Evolutionary conservation across 2,329 filamentous ascomycete genomes (phyloP).

Genomic region (Fragosphaeria purpurea): DNA sequence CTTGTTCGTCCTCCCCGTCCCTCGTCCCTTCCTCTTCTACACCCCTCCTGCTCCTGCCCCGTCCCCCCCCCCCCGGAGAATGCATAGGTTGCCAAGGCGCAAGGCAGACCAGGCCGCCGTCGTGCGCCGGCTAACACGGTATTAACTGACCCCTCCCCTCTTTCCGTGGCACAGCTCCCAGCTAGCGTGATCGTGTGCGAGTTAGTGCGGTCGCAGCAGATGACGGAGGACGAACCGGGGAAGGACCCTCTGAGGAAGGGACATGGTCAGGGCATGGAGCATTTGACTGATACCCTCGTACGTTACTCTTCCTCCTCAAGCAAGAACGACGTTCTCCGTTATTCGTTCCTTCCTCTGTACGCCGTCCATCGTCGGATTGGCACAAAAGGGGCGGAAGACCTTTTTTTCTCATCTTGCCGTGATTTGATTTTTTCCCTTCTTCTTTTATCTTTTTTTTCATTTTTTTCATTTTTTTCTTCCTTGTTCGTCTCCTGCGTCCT

Average conservation of each 20-base stretch:
- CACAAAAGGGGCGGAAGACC: background rate
- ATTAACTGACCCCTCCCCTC: background rate
- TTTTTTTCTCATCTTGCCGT: too few species aligned
- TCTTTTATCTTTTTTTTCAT: background rate
- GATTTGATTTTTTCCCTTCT: too few species aligned
- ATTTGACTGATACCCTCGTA: too few species aligned
- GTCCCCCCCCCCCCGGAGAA: too few species aligned
- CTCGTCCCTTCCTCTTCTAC: background rate
- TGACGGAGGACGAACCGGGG: slow-evolving; percentile 2
- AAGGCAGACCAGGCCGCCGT: too few species aligned
- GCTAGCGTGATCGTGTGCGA: slow-evolving; percentile 6
- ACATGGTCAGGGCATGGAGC: background rate
- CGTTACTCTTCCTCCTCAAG: too few species aligned
- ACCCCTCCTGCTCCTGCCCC: background rate
- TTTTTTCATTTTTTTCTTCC: background rate
- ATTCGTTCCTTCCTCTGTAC: background rate
- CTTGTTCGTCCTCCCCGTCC: background rate
- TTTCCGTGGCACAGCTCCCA: background rate
- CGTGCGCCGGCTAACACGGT: background rate
- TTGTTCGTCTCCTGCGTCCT: background rate
- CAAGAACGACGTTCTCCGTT: background rate
- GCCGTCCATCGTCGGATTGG: background rate
- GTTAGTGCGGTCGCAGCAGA: background rate
- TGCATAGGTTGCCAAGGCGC: too few species aligned
- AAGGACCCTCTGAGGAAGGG: background rate